phyloP scores from a whole-genome alignment of 495 filamentous ascomycete genomes.

The Bacidia rubella region DNA sequence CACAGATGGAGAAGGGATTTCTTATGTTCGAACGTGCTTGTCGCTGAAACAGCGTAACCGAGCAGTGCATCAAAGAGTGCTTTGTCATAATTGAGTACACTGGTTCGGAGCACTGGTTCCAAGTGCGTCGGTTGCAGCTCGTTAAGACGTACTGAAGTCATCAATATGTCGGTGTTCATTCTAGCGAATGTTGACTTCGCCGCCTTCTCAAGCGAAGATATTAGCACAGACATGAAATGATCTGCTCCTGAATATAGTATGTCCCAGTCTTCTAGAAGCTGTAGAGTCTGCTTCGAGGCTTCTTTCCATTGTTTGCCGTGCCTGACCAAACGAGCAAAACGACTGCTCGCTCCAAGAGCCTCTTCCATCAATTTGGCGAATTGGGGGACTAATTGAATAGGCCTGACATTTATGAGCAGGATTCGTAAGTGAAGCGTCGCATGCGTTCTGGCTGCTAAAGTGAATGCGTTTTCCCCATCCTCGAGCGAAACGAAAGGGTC shows the following conservation, averaged over 20 bases:
- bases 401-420: slow-evolving; percentile 16
- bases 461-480: slow-evolving; percentile 17
- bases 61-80: slow-evolving; percentile 15
- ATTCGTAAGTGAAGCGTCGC: slow-evolving; percentile 15
- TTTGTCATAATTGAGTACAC: slow-evolving; percentile 13
- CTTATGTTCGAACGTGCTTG: slow-evolving; percentile 7
- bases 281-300: slow-evolving; percentile 11
- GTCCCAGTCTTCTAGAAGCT: slow-evolving; percentile 15
- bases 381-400: slow-evolving; percentile 13
- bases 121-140: no score
- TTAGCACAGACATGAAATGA: slow-evolving; percentile 12
- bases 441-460: slow-evolving; percentile 18
- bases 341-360: slow-evolving; percentile 17
- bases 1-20: slow-evolving; percentile 20
- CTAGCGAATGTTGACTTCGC: slow-evolving; percentile 13
- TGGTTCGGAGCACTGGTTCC: no score
- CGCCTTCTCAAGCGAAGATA: slow-evolving; percentile 8
- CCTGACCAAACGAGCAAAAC: slow-evolving; percentile 18
- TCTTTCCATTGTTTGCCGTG: slow-evolving; percentile 16
- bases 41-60: slow-evolving; percentile 12
- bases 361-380: slow-evolving; percentile 12
- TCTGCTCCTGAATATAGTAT: slow-evolving; percentile 12
- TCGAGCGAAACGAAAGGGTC: slow-evolving; percentile 12
- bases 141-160: no score
- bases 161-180: slow-evolving; percentile 21